Evolutionary conservation across 352 stramenopile species (phyloP).

Genomic region (Pythium insidiosum): DNA sequence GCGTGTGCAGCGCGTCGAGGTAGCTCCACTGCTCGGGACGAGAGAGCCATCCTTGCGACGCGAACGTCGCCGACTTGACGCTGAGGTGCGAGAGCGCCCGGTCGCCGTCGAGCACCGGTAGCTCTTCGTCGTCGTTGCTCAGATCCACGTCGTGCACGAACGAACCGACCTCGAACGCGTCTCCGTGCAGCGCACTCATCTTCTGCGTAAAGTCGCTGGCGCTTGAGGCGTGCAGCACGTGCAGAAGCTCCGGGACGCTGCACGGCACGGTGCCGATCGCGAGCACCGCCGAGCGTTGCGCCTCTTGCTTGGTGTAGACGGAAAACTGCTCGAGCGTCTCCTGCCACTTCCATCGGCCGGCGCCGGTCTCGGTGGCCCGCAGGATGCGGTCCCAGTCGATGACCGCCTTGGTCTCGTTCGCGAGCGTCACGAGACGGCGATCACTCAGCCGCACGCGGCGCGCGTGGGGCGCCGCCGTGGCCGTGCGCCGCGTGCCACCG

Average conservation of each 20-base stretch:
- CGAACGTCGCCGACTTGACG: conserved; percentile 9
- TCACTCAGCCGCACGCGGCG: not conserved
- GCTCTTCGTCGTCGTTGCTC: not conserved
- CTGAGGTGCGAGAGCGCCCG: not conserved
- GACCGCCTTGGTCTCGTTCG: not conserved
- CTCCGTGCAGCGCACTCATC: not conserved
- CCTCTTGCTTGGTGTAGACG: conserved; percentile 1
- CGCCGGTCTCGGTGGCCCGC: not conserved
- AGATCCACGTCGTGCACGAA: not conserved
- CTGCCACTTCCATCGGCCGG: not conserved
- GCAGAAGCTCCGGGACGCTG: not conserved
- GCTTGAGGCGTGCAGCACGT: not conserved
- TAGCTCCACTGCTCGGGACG: conserved; percentile 8
- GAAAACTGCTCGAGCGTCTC: not conserved
- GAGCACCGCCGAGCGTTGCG: not conserved
- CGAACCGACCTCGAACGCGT: not conserved
- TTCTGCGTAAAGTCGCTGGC: not conserved
- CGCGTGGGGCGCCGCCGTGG: too few relatives aligned
- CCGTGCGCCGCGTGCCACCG: too few relatives aligned
- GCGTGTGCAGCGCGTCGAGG: conserved; percentile 1
- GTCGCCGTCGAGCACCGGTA: too few relatives aligned
- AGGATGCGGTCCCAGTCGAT: not conserved
- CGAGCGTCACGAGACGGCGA: not conserved
- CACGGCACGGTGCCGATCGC: not conserved
- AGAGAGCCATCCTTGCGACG: not conserved